Conservation (phyloP, 306 rosid genomes). For the Cucurbita ficifolia region DNA sequence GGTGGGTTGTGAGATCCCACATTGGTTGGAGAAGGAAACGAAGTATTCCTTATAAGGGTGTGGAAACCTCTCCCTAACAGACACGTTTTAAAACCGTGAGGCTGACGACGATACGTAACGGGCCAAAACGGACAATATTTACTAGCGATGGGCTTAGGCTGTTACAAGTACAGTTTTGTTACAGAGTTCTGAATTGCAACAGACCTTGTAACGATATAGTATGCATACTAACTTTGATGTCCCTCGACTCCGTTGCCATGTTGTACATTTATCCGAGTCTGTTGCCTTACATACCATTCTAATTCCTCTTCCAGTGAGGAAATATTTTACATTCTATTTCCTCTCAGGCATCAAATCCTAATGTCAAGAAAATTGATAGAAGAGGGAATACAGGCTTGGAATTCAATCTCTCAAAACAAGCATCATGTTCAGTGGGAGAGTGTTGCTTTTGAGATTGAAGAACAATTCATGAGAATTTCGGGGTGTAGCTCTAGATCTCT, state of each 20-base stretch:
- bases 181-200: neutral
- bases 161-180: neutral
- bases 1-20: no score
- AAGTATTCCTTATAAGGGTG: no score
- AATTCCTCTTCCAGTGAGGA: neutral
- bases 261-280: neutral
- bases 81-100: no score
- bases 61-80: no score
- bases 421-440: constrained; percentile 56
- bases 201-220: neutral
- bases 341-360: constrained; percentile 61
- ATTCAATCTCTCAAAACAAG: constrained; percentile 49
- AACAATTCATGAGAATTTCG: constrained; percentile 62
- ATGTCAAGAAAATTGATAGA: constrained; percentile 54
- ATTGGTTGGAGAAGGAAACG: no score
- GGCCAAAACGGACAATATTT: no score
- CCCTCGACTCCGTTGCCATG: neutral
- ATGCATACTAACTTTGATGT: neutral
- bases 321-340: neutral
- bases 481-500: constrained; percentile 63
- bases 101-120: no score
- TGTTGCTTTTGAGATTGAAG: constrained; percentile 54
- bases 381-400: constrained; percentile 80
- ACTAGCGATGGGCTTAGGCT: no score
- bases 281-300: neutral